Conservation (phyloP, 2,329 filamentous ascomycete genomes). For the Alternaria infectoria region DNA sequence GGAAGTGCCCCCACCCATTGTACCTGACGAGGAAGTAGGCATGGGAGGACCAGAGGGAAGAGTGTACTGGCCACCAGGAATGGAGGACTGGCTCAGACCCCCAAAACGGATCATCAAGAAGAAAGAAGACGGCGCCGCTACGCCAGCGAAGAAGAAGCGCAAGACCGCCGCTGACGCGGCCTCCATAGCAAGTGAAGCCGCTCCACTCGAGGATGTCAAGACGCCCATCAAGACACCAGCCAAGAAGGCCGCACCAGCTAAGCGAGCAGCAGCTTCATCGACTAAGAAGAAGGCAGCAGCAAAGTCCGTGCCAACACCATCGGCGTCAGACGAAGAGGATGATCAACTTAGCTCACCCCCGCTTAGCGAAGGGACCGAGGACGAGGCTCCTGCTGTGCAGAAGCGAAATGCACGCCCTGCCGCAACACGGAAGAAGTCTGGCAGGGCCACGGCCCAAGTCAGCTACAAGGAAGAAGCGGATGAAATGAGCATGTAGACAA, state of each 20-base stretch:
- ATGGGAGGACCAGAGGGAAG: constrained; percentile 85
- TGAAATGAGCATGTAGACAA: constrained; percentile 31
- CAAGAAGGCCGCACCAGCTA: constrained; percentile 43
- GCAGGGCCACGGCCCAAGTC: constrained; percentile 30
- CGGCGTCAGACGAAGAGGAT: constrained; percentile 48
- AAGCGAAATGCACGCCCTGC: constrained; percentile 31
- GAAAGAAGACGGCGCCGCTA: constrained; percentile 52
- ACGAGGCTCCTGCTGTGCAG: constrained; percentile 27
- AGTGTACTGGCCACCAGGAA: constrained; percentile 89
- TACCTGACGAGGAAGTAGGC: constrained; percentile 73
- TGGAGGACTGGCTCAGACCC: constrained; percentile 88
- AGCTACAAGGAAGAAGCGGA: constrained; percentile 46
- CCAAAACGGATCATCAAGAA: constrained; percentile 73
- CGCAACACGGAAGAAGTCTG: constrained; percentile 36
- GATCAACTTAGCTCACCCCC: constrained; percentile 41
- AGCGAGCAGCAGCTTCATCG: constrained; percentile 26
- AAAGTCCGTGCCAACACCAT: constrained; percentile 53
- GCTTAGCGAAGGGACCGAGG: constrained; percentile 48
- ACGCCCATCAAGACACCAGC: constrained; percentile 46
- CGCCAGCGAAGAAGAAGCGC: constrained; percentile 41
- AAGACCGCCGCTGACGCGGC: constrained; percentile 34
- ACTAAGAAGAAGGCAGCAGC: constrained; percentile 47
- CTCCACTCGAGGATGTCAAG: constrained; percentile 42
- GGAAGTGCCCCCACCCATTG: constrained; percentile 44
- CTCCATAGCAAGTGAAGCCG: constrained; percentile 31